A percentile compares a stretch with the other conserved stretches of the same genome.
Evolutionary conservation across 2,329 filamentous ascomycete species (phyloP).

Genomic region (Nigrospora osmanthi): DNA sequence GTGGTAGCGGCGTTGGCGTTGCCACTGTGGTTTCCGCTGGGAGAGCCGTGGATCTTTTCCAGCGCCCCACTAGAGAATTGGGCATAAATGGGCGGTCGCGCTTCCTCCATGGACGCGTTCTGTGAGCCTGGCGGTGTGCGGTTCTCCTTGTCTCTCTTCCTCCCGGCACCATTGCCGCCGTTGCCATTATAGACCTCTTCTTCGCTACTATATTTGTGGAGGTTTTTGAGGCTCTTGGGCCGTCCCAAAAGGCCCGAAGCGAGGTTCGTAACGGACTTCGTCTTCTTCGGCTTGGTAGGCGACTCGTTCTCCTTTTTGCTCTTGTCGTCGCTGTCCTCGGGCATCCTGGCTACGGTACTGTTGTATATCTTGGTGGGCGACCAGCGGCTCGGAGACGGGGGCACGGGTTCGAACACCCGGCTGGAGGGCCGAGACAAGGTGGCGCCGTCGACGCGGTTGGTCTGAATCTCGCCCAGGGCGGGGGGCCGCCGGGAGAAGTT

Average conservation of each 20-base stretch:
- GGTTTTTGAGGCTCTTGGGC: conserved; percentile 64
- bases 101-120: conserved; percentile 27
- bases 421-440: conserved; percentile 14
- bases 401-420: conserved; percentile 9
- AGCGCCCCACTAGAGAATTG: conserved; percentile 51
- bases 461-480: conserved; percentile 48
- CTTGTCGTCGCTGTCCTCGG: conserved; percentile 19
- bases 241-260: conserved; percentile 61
- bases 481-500: conserved; percentile 30
- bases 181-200: conserved; percentile 34
- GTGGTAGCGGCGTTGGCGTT: conserved; percentile 1
- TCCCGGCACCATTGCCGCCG: no score
- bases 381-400: conserved; percentile 4
- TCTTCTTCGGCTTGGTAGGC: conserved; percentile 63
- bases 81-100: conserved; percentile 69
- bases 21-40: conserved; percentile 4
- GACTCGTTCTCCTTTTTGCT: conserved; percentile 30
- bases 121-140: conserved; percentile 50
- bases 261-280: conserved; percentile 79
- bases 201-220: conserved; percentile 43
- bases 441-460: conserved; percentile 33
- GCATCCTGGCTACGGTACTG: conserved; percentile 27
- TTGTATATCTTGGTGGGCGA: conserved; percentile 20
- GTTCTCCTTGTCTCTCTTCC: conserved; percentile 73
- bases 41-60: conserved; percentile 13